These are phyloP conservation scores for Gymnopilus junonius DNA, from an alignment of 768 basidiomycete species.

Conservation along the genomic window DNA sequence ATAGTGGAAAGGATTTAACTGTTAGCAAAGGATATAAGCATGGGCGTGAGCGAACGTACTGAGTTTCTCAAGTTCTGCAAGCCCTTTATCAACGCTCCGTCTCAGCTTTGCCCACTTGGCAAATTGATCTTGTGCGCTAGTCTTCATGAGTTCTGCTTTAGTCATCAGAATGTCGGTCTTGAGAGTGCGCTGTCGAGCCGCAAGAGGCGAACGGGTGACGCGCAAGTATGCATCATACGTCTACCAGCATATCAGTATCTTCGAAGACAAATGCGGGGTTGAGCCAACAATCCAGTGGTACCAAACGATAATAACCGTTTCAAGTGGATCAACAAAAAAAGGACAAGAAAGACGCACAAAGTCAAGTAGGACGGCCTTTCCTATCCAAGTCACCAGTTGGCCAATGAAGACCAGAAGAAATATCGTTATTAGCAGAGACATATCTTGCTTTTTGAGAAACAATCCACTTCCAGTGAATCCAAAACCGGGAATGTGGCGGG, in stretches of 20 bases:
- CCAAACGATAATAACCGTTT: neutral
- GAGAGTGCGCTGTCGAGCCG: constrained; percentile 66
- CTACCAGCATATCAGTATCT: constrained; percentile 40
- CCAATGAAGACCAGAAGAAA: constrained; percentile 83
- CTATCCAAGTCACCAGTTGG: constrained; percentile 88
- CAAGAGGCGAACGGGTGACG: constrained; percentile 60
- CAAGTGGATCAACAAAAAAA: neutral
- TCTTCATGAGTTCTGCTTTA: constrained; percentile 86
- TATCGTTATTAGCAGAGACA: constrained; percentile 84
- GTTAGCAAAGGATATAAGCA: neutral
- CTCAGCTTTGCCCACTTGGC: constrained; percentile 97
- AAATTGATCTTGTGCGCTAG: constrained; percentile 96
- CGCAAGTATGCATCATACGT: constrained; percentile 73
- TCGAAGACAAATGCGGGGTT: neutral
- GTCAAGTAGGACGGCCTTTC: constrained; percentile 82
- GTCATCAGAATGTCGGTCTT: constrained; percentile 80
- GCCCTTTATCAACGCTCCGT: constrained; percentile 88
- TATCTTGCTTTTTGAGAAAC: constrained; percentile 26
- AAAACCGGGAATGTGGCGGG: neutral
- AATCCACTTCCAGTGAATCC: neutral
- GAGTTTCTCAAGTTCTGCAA: constrained; percentile 88
- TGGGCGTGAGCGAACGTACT: constrained; percentile 58
- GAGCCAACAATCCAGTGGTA: neutral
- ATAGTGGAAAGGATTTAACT: neutral
- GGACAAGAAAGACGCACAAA: constrained; percentile 54